Evolutionary conservation across 139 green algal genomes (phyloP), one percentile per base, ranked within the genome.

Genomic region (Medakamo hakoo): DNA sequence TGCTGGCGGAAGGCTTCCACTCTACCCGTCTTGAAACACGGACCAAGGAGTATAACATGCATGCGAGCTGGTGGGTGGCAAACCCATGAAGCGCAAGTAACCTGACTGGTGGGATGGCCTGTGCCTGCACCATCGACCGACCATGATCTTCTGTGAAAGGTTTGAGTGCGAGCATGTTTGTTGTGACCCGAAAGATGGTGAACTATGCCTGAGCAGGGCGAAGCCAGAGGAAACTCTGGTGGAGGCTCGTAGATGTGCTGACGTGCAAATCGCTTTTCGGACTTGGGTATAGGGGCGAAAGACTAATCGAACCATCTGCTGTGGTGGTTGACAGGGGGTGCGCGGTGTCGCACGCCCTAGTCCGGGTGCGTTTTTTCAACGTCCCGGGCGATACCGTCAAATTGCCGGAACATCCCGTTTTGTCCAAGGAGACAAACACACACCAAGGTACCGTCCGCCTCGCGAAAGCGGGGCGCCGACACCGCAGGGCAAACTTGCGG

Each of bases 281-380:
- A 94, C 80, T 91, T 94, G 81, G 82, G 86, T 92, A 94, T 94
- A 92, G 85, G 86, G 86, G 86, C 86, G 86, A 94, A 94, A 94
- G 86, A 94, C 86, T 94, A 94, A 94, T 94, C 86, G 86, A 94
- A 94, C 86, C 83, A 91, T 92, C 79, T 68, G 61, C 27, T 55
- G 55, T 67, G 30, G 9, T 62, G 27, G 63, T 55, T 60, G 60
- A 68, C 25, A 63, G 58, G 24, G 58, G 25, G 19, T 16, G 19
- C 25, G 23, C 20, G 29, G 40, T 52, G 40, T 52, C 40, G 16
- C 40, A 16, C 40, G 29, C 27, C 24, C 55, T 68, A 68, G 63
- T 68, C 30, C 32, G 22, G 4, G 22, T 28, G 49, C 4, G 30
- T 57, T n/a, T n/a, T n/a, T n/a, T n/a, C n/a, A n/a, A 20, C 9